phyloP scores from a whole-genome alignment of 768 basidiomycete genomes.

The Daedaleopsis sinensis region DNA sequence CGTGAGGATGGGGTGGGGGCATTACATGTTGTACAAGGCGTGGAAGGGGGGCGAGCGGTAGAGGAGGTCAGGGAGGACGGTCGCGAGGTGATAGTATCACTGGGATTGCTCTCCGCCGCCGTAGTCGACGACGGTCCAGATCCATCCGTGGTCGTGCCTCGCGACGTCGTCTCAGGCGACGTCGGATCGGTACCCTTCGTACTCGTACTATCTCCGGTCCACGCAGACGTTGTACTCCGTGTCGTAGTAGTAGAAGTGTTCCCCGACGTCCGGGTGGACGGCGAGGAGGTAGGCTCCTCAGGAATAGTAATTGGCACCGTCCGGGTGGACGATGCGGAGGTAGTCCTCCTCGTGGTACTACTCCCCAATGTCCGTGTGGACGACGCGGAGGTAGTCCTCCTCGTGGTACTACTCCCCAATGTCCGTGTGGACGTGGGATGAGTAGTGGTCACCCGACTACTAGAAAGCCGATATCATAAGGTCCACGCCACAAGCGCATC shows the following conservation, averaged over 20 bases:
- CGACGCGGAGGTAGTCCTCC: not conserved
- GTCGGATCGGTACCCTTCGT: not conserved
- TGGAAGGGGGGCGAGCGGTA: not conserved
- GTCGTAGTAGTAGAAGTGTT: not conserved
- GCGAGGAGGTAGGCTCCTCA: not conserved
- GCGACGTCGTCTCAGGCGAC: not conserved
- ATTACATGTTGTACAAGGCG: not conserved
- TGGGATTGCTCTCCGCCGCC: not conserved
- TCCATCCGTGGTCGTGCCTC: not conserved
- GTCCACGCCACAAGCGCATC: not conserved
- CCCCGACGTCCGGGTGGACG: not conserved
- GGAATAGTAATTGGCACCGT: not conserved
- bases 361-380: not conserved
- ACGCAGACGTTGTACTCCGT: too few species aligned
- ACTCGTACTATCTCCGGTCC: too few species aligned
- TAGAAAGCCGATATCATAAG: not conserved
- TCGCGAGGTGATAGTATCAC: not conserved
- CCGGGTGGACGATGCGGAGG: not conserved
- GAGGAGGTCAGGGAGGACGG: not conserved
- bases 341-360: not conserved
- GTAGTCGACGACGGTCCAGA: not conserved
- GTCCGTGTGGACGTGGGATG: not conserved
- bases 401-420: not conserved
- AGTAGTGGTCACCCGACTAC: not conserved
- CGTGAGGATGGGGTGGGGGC: not conserved